A percentile compares a stretch with the other conserved stretches of the same genome.
Conservation (phyloP, 306 rosid genomes). For the Mimosa pudica region DNA sequence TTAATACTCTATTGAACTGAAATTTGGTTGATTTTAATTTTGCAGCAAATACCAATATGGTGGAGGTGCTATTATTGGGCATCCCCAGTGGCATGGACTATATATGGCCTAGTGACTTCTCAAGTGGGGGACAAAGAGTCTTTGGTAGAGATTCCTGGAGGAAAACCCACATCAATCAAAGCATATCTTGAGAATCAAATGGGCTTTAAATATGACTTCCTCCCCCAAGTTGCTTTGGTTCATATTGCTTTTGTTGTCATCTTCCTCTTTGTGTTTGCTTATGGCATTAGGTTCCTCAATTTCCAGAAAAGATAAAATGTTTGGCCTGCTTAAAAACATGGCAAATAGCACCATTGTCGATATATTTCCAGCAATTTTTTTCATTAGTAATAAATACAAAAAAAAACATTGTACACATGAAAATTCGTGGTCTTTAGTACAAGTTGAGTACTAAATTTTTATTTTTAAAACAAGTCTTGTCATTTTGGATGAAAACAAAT, state of each 20-base stretch:
- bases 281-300: constrained; percentile 51
- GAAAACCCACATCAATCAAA: constrained; percentile 28
- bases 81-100: constrained; percentile 44
- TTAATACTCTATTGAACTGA: background rate
- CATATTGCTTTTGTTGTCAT: constrained; percentile 45
- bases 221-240: constrained; percentile 51
- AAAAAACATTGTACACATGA: too few relatives aligned
- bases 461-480: too few relatives aligned
- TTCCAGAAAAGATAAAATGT: constrained; percentile 50
- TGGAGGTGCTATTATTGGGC: constrained; percentile 49
- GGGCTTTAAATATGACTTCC: constrained; percentile 50
- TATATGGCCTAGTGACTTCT: constrained; percentile 43
- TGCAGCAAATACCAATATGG: constrained; percentile 49
- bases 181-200: constrained; percentile 37
- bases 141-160: constrained; percentile 23
- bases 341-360: too few relatives aligned
- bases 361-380: too few relatives aligned
- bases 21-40: background rate
- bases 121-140: constrained; percentile 38
- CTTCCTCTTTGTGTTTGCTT: constrained; percentile 55
- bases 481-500: too few relatives aligned
- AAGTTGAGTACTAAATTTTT: too few relatives aligned
- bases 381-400: too few relatives aligned
- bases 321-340: background rate
- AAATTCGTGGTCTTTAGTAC: too few relatives aligned